Evolutionary conservation across 176 grass and related monocot species (phyloP), one percentile per base, ranked within the genome.

Genomic region (Urochloa ruziziensis): DNA sequence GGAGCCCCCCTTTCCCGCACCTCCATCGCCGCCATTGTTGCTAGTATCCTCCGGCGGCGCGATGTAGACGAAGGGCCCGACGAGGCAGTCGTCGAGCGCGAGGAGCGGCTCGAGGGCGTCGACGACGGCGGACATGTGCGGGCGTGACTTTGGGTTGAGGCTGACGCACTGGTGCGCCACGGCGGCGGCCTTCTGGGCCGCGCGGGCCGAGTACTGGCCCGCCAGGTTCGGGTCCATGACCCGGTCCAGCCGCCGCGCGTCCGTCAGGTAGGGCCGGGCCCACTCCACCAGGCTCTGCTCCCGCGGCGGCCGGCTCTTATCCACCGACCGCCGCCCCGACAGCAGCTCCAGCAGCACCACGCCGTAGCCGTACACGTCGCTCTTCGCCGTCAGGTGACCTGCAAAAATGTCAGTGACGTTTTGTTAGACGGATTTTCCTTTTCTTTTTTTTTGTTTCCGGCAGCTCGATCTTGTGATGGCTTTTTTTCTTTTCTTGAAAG

Each of bases 271-370:
- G 0, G 90, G 83, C 1, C 94, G 81, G 4, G 91, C 91, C 94
- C 94, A 96, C 46, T 96, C 94, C 40, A 93, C 94, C 6, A 96
- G 61, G 70, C 67, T 91, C 77, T 96, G 94, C 83, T 96, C 94
- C 37, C 94, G 84, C 7, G 71, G 60, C 9, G 94, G 91, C 30
- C 91, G 79, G 79, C 10, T 93, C 80, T 89, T 93, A 67, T 96
- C 94, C 27, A 96, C 94, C 4, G 94, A 85, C 71, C 80, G 79
- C 15, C 91, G 79, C 4, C 94, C 94, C 6, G 94, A 77, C 18
- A 96, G 80, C 10, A 96, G 75, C 82, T 96, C 94, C 3, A 96
- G 58, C 17, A 96, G 80, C 49, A 96, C 94, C 39, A 96, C 94
- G 54, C 94, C 94, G 19, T 75, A 96, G 18, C 94, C 89, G 29